A percentile compares a stretch with the other conserved stretches of the same genome.
These are phyloP conservation scores for Megacollybia marginata DNA, from an alignment of 768 basidiomycete species.

Conservation along the genomic window DNA sequence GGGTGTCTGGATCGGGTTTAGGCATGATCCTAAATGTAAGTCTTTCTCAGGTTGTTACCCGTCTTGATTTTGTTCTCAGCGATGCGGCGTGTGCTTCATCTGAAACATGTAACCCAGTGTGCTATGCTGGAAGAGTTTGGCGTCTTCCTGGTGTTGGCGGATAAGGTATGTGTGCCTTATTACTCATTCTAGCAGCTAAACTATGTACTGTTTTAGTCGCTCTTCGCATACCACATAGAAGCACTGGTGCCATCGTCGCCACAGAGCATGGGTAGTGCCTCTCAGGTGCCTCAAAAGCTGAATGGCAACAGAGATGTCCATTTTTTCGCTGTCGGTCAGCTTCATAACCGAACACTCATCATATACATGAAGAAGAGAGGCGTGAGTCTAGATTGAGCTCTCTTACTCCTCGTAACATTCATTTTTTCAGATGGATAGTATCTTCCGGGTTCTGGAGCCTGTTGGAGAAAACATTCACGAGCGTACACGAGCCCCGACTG, in stretches of 20 bases:
- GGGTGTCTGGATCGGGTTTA: slow-evolving; percentile 92
- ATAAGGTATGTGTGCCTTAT: slow-evolving; percentile 48
- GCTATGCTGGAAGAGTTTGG: slow-evolving; percentile 67
- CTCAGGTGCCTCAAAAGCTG: slow-evolving; percentile 79
- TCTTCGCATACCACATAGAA: slow-evolving; percentile 95
- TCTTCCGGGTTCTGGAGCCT: slow-evolving; percentile 94
- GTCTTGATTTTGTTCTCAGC: slow-evolving; percentile 27
- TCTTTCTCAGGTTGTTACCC: not conserved
- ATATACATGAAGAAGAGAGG: slow-evolving; percentile 78
- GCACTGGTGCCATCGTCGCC: slow-evolving; percentile 87
- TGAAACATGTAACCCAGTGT: slow-evolving; percentile 65
- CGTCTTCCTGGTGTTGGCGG: slow-evolving; percentile 83
- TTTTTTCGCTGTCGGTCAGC: slow-evolving; percentile 90
- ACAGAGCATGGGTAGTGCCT: slow-evolving; percentile 47
- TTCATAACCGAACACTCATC: slow-evolving; percentile 79
- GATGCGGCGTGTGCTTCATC: slow-evolving; percentile 64
- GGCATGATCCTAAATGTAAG: slow-evolving; percentile 58
- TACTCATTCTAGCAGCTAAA: no score
- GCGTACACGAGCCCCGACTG: slow-evolving; percentile 54
- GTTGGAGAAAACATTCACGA: slow-evolving; percentile 85
- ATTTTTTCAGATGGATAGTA: slow-evolving; percentile 70
- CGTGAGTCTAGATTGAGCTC: slow-evolving; percentile 49
- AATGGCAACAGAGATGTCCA: slow-evolving; percentile 89
- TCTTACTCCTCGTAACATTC: slow-evolving; percentile 45
- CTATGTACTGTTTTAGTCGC: slow-evolving; percentile 39